Evolutionary conservation across 805 yeast species (phyloP), one percentile per base, ranked within the genome.

Genomic region (Ascoidea asiatica): DNA sequence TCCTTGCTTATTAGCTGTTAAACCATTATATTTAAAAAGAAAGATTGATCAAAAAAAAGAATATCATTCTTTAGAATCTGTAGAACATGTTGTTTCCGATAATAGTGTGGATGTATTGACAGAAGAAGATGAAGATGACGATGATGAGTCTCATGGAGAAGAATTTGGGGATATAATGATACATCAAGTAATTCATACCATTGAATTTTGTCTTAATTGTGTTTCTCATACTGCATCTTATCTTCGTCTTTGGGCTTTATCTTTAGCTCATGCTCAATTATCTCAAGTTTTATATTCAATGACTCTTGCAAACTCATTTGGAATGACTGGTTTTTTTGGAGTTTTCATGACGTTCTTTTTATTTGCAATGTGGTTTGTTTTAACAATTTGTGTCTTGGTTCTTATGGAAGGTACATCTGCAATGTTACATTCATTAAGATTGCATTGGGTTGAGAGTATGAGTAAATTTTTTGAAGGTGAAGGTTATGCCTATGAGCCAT

Each of bases 381-480:
- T 81, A 52, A 80, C 88, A 0, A 80, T 78, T 37, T 70, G 77
- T 52, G 77, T 81, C 38, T 64, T 81, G 56, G 88, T 81, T 41
- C 66, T 79, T 42, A 81, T 81, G 89, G 89, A 81, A 62, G 89
- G 89, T 46, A 81, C 88, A 0, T 79, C 86, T n/a, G 88, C 88
- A 19, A 81, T 81, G 89, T 66, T 81, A 55, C 89, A 81, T 58
- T 74, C 84, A 15, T 69, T 81, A 54, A 73, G 89, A 63, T 66
- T 81, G 53, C 89, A 81, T 56, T 81, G 89, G 89, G 88, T 81
- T 44, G 89, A 81, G 56, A 75, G 85, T 36, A 81, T 81, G 89
- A 77, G 85, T 40, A 81, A 81, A 59, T 81, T 77, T 57, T 81
- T 81, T 51, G 81, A 77, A 55, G 89, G 89, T 56, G 87, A 81